Conservation (phyloP, 352 stramenopile genomes). For the Pythium phragmitis region DNA sequence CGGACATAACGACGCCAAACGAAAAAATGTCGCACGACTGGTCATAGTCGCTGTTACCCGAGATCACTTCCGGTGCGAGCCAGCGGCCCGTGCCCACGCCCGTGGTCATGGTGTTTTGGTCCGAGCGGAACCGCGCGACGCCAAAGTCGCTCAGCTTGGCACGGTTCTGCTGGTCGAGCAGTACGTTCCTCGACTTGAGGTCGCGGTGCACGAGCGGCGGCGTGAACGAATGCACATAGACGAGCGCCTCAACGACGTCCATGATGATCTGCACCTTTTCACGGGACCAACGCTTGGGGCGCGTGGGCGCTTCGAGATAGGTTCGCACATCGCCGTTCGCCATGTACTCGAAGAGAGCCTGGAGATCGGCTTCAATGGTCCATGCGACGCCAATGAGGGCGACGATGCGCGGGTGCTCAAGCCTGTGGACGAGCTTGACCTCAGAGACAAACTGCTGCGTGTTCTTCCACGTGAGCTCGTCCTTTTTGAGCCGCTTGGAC, state of each 20-base stretch:
- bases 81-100: constrained; percentile 36
- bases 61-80: constrained; percentile 39
- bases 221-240: constrained; percentile 48
- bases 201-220: constrained; percentile 39
- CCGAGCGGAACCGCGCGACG: constrained; percentile 34
- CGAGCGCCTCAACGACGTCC: constrained; percentile 39
- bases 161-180: constrained; percentile 28
- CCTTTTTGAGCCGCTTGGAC: constrained; percentile 39
- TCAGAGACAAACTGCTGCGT: constrained; percentile 64
- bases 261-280: constrained; percentile 42
- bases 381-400: constrained; percentile 65
- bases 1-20: constrained; percentile 38
- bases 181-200: constrained; percentile 41
- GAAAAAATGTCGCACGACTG: constrained; percentile 38
- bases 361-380: constrained; percentile 56
- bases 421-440: constrained; percentile 64
- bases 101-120: constrained; percentile 36
- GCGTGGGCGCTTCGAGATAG: constrained; percentile 38
- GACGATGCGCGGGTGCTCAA: constrained; percentile 71
- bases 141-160: constrained; percentile 47
- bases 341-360: constrained; percentile 75
- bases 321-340: constrained; percentile 55
- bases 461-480: constrained; percentile 40
- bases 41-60: constrained; percentile 36
- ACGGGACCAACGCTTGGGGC: constrained; percentile 32